Base-by-base conservation (phyloP, 768 basidiomycete genomes). In the Pleurotus tuber-regium region DNA sequence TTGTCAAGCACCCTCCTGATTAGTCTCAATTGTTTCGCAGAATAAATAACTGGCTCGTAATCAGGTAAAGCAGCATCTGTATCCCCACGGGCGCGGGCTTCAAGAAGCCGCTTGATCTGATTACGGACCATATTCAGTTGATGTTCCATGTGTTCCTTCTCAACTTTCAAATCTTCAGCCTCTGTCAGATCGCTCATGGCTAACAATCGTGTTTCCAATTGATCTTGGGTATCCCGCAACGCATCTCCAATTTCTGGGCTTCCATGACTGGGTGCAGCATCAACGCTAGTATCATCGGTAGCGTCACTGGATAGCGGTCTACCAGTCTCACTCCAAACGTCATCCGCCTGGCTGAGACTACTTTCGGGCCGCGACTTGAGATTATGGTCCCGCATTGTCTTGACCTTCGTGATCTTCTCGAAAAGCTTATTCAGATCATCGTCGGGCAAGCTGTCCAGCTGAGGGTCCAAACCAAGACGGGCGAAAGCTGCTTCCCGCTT, bases 381-480 rank as follows among this genome's bases (percentile, higher is more conserved):
- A 55, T 86, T 82, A 54, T 90, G 85, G 57, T 90, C 88, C 12
- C 91, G 87, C 77, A 92, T 79, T 12, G 85, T 87, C 70, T 93
- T 92, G 44, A 92, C 90, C 64, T 89, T 91, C 28, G 92, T 86
- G 62, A 98, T 96, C 71, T 93, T 90, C 70, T 98, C 91, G 66
- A 87, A 98, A 24, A 96, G 75, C 60, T 89, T 92, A 75, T 93
- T 92, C 43, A 99, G 76, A 63, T 98, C 96, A 54, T 94, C 90
- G 66, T 99, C 96, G 0, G 90, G 92, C 19, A 99, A 78, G 60
- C 87, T 91, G 66, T 98, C 93, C 21, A 99, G 77, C 11, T 89
- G 80, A 12, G 96, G 92, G 60, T 96, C 92, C 28, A 91, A 69
- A 2, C 94, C 94, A 14, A 97, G 74, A 42, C 87, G 79, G 1